Evolutionary conservation across 805 yeast species (phyloP).

Genomic region (Sugiyamaella lignohabitans): DNA sequence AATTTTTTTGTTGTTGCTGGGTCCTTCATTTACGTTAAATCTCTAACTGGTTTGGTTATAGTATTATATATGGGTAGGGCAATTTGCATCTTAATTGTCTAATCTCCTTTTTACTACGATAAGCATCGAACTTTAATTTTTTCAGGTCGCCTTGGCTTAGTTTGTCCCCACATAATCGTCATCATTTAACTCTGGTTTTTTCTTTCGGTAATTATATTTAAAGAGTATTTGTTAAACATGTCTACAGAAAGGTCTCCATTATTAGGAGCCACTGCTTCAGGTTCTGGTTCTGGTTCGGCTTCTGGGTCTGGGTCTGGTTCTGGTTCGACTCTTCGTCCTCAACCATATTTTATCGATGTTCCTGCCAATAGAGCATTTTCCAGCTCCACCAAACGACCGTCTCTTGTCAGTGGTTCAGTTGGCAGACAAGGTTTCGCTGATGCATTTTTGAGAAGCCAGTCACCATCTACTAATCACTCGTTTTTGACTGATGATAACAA

Average conservation of each 20-base stretch:
- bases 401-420: constrained; percentile 24
- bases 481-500: constrained; percentile 21
- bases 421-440: constrained; percentile 25
- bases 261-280: not conserved
- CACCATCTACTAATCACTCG: not conserved
- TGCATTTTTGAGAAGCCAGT: constrained; percentile 9
- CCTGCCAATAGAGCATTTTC: constrained; percentile 18
- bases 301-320: not conserved
- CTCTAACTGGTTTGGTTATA: too few species aligned
- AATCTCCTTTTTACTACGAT: too few species aligned
- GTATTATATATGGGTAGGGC: too few species aligned
- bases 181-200: not conserved
- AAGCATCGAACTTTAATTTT: too few species aligned
- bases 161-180: too few species aligned
- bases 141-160: too few species aligned
- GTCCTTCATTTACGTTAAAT: too few species aligned
- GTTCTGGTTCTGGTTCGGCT: not conserved
- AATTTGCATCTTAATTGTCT: too few species aligned
- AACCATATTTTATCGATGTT: constrained; percentile 11
- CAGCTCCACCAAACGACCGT: constrained; percentile 17
- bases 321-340: not conserved
- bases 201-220: not conserved
- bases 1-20: too few species aligned
- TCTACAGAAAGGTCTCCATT: constrained; percentile 7
- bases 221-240: not conserved